Evolutionary conservation across 768 basidiomycete species (phyloP), one percentile per base, ranked within the genome.

Genomic region (Sutorius australiensis): DNA sequence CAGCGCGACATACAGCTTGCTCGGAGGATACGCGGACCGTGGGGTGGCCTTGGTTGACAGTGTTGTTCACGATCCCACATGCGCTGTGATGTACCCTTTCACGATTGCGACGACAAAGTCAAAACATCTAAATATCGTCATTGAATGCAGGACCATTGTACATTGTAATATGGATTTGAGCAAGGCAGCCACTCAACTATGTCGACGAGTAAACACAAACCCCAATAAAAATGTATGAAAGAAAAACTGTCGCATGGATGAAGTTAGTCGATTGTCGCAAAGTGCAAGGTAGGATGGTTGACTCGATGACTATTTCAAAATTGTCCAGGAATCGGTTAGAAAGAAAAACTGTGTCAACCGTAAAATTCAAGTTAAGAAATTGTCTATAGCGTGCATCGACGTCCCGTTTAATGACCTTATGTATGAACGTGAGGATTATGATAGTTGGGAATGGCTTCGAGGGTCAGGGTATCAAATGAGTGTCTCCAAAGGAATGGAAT

Each of bases 1-100:
- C 92, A 93, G 51, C 81, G 88, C 47, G 97, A 99, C 62, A 95
- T 99, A 53, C 95, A 98, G 64, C 85, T 99, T 48, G 97, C 97
- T 21, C 80, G 97, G 50, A 82, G 97, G 57, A 93, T 98, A 77
- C 83, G 95, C 45, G 95, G 95, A 3, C 85, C 87, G 42, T 94
- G 89, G 87, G 85, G 84, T 46, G 86, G 86, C 33, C 76, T 89
- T 53, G 81, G 78, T 54, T 86, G 59, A 76, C 24, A 37, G 37
- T 28, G 6, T 32, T 37, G 28, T 31, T 14, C 19, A 2, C 39
- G 8, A 34, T 40, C 14, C 28, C 16, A 31, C 33, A n/a, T 32
- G 11, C 3, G n/a, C 32, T 13, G 9, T 7, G 6, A 34, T 50
- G 27, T 39, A 34, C 31, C 17, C 44, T 50, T 55, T 40, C 27